Base-by-base conservation (phyloP, 371 early-diverging fungal species). In the Apophysomyces variabilis region DNA sequence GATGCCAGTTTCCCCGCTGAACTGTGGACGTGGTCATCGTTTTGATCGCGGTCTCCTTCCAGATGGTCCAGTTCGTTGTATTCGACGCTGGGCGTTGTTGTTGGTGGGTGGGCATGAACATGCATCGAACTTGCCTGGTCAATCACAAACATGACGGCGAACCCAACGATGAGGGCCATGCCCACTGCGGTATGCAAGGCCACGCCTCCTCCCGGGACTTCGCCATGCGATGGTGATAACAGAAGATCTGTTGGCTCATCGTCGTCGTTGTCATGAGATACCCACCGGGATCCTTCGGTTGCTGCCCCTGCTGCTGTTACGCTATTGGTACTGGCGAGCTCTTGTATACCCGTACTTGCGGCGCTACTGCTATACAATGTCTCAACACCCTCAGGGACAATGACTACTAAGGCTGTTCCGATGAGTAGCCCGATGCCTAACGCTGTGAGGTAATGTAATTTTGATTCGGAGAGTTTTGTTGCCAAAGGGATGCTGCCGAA, bases 371-470 rank as follows among this genome's bases (percentile, higher is more conserved):
- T 78, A 64, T 93, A 91, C 18, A 98, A 76, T 1, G 96, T 93
- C 67, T 96, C 96, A 35, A 96, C 89, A 26, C 98, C 96, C 75
- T 96, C 98, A 3, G 98, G 98, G 46, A 97, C 77, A 60, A 97
- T 95, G 8, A 97, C 95, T 11, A 92, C 88, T 32, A 97, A 80
- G 0, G 93, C 89, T 0, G 95, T 94, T 7, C 96, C 95, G 47
- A 96, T 90, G 26, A 98, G 85, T 38, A 98, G 84, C 13, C 98
- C 98, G 11, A 91, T 91, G 36, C 96, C 93, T 74, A 96, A 87
- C n/a, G 93, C 90, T n/a, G 95, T 91, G 37, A 95, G 77, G 44
- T 89, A 70, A 38, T 80, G 80, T 58, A 96, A 78, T 39, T 87
- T 86, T 14, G 86, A 72, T 46, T 91, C 90, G 12, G 92, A 91